Base-by-base conservation (phyloP, 305 asterid genomes). In the Solanum hybrid region DNA sequence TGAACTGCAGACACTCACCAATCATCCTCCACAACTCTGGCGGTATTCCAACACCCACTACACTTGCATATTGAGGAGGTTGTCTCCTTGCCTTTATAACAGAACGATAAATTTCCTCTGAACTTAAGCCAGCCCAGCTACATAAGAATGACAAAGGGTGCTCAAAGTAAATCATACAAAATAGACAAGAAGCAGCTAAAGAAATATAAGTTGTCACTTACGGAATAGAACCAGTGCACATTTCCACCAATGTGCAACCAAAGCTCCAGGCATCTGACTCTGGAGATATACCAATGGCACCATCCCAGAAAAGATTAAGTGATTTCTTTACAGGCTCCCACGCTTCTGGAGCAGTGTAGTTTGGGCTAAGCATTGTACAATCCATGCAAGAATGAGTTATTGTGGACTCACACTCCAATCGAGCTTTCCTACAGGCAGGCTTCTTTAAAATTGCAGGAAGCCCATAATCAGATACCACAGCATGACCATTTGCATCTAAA, bases 181-280 rank as follows among this genome's bases (percentile, higher is more conserved):
- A 7, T 33, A 86, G 89, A 41, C 90, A 36, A 77, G 80, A 80
- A 89, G 81, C 70, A 76, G 26, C 87, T 38, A 76, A 72, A 39
- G 6, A 89, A 82, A 90, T 22, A 38, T 9, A 91, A 92, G 89
- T 68, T 61, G 91, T 65, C 91, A 95, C 99, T 87, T 97, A 97
- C 99, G 99, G 99, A 89, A 95, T 94, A 93, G 98, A 92, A 93
- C 99, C 99, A 32, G 99, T 97, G 95, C 99, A 97, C 99, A 97
- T 97, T 93, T 97, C 99, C 89, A 96, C 99, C 94, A 97, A 92
- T 77, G 99, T 97, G 90, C 99, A 97, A 87, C 99, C 99, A 93
- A 97, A 97, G 94, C 99, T 97, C 99, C 99, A 97, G 91, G 99
- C 97, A 92, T 97, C 99, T 82, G 99, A 97, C 92, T 97, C 99